phyloP scores from a whole-genome alignment of 2,329 filamentous ascomycete species.

The Colletotrichum falcatum region DNA sequence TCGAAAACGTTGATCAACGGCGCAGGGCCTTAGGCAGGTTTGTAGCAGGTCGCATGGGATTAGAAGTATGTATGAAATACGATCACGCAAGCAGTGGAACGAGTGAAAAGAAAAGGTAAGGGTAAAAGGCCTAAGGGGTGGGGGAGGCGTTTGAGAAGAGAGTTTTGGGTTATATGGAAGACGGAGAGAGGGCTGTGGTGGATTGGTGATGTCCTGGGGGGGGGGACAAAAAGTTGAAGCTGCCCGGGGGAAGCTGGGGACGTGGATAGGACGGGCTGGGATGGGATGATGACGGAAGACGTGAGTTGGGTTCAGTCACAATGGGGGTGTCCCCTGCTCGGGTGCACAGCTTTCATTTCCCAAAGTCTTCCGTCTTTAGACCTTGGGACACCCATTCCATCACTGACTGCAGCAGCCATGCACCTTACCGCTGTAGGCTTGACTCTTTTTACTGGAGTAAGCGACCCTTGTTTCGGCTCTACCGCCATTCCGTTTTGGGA shows the following conservation, averaged over 20 bases:
- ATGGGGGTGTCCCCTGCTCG: slow-evolving; percentile 21
- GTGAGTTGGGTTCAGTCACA: slow-evolving; percentile 34
- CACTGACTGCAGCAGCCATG: slow-evolving; percentile 20
- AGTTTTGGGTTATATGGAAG: slow-evolving; percentile 5
- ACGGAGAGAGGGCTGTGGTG: slow-evolving; percentile 11
- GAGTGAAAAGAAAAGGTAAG: slow-evolving; percentile 18
- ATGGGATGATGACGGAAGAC: slow-evolving; percentile 41
- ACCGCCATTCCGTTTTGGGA: slow-evolving; percentile 34
- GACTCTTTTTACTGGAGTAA: slow-evolving; percentile 13
- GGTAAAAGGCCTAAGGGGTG: background rate
- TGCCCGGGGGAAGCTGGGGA: slow-evolving; percentile 14
- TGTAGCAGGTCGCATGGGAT: slow-evolving; percentile 42
- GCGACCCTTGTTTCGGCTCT: slow-evolving; percentile 34
- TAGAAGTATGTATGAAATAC: background rate
- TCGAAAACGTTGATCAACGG: slow-evolving; percentile 35
- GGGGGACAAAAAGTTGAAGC: slow-evolving; percentile 4
- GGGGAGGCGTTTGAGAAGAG: slow-evolving; percentile 7
- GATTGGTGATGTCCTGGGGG: slow-evolving; percentile 28
- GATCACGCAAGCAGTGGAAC: background rate
- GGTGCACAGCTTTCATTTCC: slow-evolving; percentile 22
- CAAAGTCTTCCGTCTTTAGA: slow-evolving; percentile 9
- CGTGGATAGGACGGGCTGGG: slow-evolving; percentile 33
- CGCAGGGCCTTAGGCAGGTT: slow-evolving; percentile 44
- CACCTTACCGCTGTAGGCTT: slow-evolving; percentile 20
- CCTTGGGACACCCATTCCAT: background rate